Evolutionary conservation across 495 filamentous ascomycete species (phyloP), one percentile per base, ranked within the genome.

Genomic region (Penicillium argentinense): DNA sequence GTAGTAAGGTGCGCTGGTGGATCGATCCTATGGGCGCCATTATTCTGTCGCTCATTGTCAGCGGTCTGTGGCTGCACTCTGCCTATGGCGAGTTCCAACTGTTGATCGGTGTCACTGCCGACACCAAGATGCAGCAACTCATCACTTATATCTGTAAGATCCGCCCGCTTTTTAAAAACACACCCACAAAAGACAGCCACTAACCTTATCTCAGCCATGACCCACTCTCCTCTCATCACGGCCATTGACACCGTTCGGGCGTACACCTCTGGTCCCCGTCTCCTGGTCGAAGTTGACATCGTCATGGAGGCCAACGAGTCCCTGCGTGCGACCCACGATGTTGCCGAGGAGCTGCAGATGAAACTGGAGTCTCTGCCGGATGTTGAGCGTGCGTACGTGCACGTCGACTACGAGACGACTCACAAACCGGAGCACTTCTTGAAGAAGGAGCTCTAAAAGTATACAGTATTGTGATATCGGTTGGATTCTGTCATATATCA

Each of bases 331-430:
- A 96, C 91, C 0, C 93, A 98, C 64, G 93, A 98, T 58, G 79
- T 97, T 5, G 93, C 93, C 0, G 93, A 98, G 68, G 90, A 84
- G 60, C 75, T 98, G 49, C 93, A 98, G 76, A 87, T 87, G 41
- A 97, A 97, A 72, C 74, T 98, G 4, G 93, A 98, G 80, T 85
- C 82, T 27, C 65, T 98, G 52, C 93, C 95, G 4, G 83, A 96
- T 63, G 85, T 98, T 3, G 93, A 97, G 76, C 71, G 93, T 49
- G 89, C 91, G 1, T 98, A 97, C 69, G 93, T 97, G 11, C 93
- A 98, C 68, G 91, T 97, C 12, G 93, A 98, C 60, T 97, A 92
- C 54, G 93, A 98, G 76, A 91, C 90, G 5, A 91, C 85, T n/a
- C 93, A 98, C 66, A 95, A 96, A 71, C 93, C 93, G 8, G 89